Evolutionary conservation across 106 monocot genomes (phyloP).

Genomic region (Cymbidium sinense): DNA sequence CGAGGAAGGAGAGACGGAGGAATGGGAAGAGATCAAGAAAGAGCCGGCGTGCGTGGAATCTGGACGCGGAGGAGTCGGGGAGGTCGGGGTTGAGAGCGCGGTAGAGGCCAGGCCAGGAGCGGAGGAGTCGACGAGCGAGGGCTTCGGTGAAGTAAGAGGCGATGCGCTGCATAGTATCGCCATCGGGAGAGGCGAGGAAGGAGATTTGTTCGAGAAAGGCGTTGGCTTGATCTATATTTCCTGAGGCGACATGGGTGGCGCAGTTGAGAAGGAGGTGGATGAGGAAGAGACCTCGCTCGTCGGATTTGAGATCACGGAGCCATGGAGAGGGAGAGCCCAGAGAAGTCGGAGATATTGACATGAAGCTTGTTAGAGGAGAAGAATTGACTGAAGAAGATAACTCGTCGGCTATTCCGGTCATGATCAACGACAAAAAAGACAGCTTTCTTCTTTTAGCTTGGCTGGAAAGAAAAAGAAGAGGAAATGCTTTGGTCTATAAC

Average conservation of each 20-base stretch:
- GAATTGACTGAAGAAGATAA: conserved; percentile 16
- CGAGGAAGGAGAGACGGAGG: conserved; percentile 31
- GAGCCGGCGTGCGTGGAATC: conserved; percentile 15
- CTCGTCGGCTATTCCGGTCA: conserved; percentile 10
- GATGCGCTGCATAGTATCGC: conserved; percentile 39
- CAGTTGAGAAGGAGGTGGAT: conserved; percentile 48
- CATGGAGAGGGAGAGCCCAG: neutral
- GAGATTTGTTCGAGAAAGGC: conserved; percentile 36
- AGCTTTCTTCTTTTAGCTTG: neutral
- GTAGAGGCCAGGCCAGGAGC: too few species aligned
- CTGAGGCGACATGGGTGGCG: conserved; percentile 35
- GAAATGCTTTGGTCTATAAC: too few species aligned
- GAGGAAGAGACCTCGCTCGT: conserved; percentile 32
- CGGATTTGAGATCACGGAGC: conserved; percentile 20
- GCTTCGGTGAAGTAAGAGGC: conserved; percentile 44
- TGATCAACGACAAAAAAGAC: neutral
- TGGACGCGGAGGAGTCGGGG: conserved; percentile 13
- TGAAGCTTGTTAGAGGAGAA: conserved; percentile 26
- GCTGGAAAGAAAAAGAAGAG: neutral
- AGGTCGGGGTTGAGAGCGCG: conserved; percentile 15
- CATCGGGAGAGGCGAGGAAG: conserved; percentile 22
- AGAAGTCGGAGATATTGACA: conserved; percentile 8
- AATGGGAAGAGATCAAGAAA: conserved; percentile 52
- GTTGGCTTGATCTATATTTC: conserved; percentile 33
- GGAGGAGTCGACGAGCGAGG: conserved; percentile 33